Base-by-base conservation (phyloP, 129 eudicot genomes). In the Heracleum sosnowskyi region DNA sequence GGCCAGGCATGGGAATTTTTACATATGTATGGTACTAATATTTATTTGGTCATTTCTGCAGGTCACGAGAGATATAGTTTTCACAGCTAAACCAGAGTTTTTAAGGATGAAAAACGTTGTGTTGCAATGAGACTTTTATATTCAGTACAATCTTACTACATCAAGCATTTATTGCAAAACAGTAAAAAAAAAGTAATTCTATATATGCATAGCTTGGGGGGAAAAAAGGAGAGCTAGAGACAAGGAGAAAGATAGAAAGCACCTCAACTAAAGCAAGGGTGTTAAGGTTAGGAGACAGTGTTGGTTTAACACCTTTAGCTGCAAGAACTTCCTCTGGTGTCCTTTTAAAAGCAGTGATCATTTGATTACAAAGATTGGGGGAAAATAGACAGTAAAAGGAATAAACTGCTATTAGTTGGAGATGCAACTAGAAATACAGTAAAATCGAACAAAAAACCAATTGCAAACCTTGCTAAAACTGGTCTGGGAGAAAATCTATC, bases 281-380 rank as follows among this genome's bases (percentile, higher is more conserved):
- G 70, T 95, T 88, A 49, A 95, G 97, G 84, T 95, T 95, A 78
- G 98, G 98, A 78, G 97, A 95, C 74, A 95, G 78, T 76, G 97
- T 95, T 36, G 98, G 98, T 76, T 95, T 95, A 47, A 95, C 98
- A 79, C 98, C 98, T 95, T 73, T 95, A 72, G 98, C 97, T 10
- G 98, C 98, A 42, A 95, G 81, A 70, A 95, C 97, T 91, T 95
- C 98, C 84, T 95, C 97, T 10, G 98, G 98, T 9, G 97, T 95
- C 96, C 98, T 94, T 77, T 71, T 83, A 34, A 55, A 78, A 73
- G 69, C 26, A 41, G 53, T 49, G 44, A 77, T 24, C 7, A 77
- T 46, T 10, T 11, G 2, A 45, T 66, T 63, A 44, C 40, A 66
- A 81, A 74, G 33, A n/a, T 42, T 46, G 75, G n/a, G 37, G 44